Percentiles rank a stretch among this genome's conserved stretches.
Conservation (phyloP, 495 filamentous ascomycete genomes). For the Aspergillus incahuasiensis region DNA sequence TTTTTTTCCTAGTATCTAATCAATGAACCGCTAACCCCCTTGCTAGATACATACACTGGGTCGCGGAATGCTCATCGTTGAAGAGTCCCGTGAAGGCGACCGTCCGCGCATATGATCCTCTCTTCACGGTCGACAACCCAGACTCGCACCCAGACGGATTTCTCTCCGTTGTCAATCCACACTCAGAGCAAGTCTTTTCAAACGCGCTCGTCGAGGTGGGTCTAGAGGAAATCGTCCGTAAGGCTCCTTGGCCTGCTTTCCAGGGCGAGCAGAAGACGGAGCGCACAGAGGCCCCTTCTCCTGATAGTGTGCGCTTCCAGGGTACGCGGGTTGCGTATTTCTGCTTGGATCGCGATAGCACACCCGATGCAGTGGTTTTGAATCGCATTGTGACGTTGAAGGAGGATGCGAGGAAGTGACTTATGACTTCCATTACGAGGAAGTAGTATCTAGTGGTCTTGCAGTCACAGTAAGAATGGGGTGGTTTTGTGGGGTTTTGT, state of each 20-base stretch:
- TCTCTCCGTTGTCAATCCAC: not conserved
- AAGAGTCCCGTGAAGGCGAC: constrained; percentile 1
- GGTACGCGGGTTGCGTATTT: constrained; percentile 3
- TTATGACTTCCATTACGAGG: too few relatives aligned
- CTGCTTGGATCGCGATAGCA: constrained; percentile 1
- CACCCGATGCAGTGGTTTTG: not conserved
- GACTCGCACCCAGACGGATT: not conserved
- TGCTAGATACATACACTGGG: not conserved
- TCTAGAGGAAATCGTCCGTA: not conserved
- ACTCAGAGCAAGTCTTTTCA: not conserved
- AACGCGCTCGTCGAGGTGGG: not conserved
- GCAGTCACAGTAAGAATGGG: too few relatives aligned
- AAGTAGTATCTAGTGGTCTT: too few relatives aligned
- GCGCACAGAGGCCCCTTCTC: not conserved
- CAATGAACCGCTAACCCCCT: not conserved
- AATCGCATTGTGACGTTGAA: constrained; percentile 7
- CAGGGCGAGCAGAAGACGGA: constrained; percentile 1
- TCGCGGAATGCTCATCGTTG: not conserved
- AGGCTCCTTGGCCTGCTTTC: not conserved
- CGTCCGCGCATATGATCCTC: not conserved
- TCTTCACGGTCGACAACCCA: not conserved
- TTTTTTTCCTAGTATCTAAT: too few relatives aligned
- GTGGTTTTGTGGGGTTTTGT: too few relatives aligned
- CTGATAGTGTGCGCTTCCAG: not conserved
- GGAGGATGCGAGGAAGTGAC: constrained; percentile 3